These are phyloP conservation scores for Peronosclerospora sorghi DNA, from an alignment of 352 stramenopile species.

Conservation along the genomic window DNA sequence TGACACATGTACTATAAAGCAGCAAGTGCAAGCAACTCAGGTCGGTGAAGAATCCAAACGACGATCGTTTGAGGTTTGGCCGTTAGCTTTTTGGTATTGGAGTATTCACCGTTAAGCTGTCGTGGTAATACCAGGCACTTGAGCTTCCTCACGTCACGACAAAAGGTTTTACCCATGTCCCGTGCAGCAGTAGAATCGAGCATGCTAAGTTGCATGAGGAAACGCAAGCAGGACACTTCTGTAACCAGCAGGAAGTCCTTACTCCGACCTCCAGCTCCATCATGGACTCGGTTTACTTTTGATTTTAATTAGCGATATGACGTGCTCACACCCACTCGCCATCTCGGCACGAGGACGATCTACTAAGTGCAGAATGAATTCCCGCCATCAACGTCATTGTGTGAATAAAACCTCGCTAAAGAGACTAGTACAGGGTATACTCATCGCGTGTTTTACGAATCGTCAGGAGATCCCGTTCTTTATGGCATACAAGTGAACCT, in stretches of 20 bases:
- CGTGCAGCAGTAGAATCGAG: conserved; percentile 1
- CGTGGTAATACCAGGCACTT: background rate
- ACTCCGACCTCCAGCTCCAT: conserved; percentile 7
- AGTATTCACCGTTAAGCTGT: too few species aligned
- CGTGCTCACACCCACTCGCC: background rate
- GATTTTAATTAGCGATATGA: conserved; percentile 4
- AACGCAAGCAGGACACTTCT: background rate
- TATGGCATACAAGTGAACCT: conserved; percentile 95
- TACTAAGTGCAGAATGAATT: conserved; percentile 2
- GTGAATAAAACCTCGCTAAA: conserved; percentile 44
- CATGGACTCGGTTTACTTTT: conserved; percentile 35
- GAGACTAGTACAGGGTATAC: conserved; percentile 45
- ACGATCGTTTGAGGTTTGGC: conserved; percentile 6
- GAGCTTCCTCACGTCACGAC: background rate
- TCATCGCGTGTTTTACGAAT: conserved; percentile 66
- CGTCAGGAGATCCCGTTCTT: conserved; percentile 74
- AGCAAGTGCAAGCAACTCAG: background rate
- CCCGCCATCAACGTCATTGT: conserved; percentile 30
- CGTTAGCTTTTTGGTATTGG: background rate
- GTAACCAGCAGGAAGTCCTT: conserved; percentile 2
- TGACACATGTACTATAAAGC: background rate
- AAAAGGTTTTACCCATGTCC: background rate
- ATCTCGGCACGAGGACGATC: background rate
- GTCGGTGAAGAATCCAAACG: background rate
- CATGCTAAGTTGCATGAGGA: background rate